phyloP scores from a whole-genome alignment of 208 protist species.

The Phytomonas francai region DNA sequence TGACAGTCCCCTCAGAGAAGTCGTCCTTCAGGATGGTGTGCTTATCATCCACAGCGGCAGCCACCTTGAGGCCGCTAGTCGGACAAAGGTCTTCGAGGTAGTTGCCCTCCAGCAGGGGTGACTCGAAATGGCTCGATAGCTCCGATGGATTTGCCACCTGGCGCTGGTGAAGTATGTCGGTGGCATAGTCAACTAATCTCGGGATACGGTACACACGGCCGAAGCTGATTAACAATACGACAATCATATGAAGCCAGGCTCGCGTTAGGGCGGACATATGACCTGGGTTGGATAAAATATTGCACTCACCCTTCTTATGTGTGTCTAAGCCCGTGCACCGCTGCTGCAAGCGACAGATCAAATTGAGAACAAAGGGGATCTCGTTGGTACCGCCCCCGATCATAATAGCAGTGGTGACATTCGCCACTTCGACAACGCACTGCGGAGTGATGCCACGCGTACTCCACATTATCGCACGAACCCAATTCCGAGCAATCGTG shows the following conservation, averaged over 20 bases:
- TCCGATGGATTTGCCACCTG: conserved; percentile 20
- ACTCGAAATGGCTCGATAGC: conserved; percentile 34
- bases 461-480: conserved; percentile 16
- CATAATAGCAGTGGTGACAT: conserved; percentile 45
- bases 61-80: conserved; percentile 22
- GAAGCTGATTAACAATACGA: conserved; percentile 32
- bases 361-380: conserved; percentile 45
- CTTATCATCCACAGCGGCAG: conserved; percentile 11
- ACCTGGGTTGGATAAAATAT: conserved; percentile 13
- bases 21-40: conserved; percentile 16
- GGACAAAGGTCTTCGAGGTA: conserved; percentile 18
- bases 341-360: conserved; percentile 43
- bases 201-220: conserved; percentile 32
- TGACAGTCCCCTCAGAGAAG: conserved; percentile 25
- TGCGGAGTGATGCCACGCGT: conserved; percentile 29
- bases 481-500: conserved; percentile 47
- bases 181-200: conserved; percentile 38
- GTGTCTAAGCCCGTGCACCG: conserved; percentile 19
- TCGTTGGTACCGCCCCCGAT: conserved; percentile 30
- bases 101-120: conserved; percentile 10
- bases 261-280: conserved; percentile 27
- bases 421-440: conserved; percentile 47
- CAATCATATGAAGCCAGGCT: conserved; percentile 65
- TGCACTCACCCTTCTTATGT: conserved; percentile 8
- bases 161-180: conserved; percentile 37